These are phyloP conservation scores for Solanum dulcamara DNA, from an alignment of 257 asterid genomes.

Conservation along the genomic window DNA sequence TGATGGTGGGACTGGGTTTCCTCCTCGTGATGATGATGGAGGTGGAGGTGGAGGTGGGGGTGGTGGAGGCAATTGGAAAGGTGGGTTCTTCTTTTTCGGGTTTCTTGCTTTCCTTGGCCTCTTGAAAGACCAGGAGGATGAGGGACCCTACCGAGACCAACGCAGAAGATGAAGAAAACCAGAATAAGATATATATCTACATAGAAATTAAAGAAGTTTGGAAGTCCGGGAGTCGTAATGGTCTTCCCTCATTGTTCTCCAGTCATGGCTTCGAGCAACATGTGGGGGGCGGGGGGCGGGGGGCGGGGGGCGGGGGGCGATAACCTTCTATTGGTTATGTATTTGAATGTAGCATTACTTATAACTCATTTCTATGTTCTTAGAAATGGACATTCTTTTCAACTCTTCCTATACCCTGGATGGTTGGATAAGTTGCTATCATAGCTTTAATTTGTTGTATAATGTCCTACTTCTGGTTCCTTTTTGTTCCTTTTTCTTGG, in stretches of 20 bases:
- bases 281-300: no score
- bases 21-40: slow-evolving; percentile 79
- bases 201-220: not conserved
- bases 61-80: slow-evolving; percentile 74
- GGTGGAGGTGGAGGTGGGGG: slow-evolving; percentile 90
- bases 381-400: not conserved
- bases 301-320: not conserved
- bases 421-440: not conserved
- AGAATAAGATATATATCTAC: not conserved
- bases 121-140: slow-evolving; percentile 58
- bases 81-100: slow-evolving; percentile 83
- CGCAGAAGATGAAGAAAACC: slow-evolving; percentile 26
- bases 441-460: not conserved
- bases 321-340: not conserved
- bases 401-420: not conserved
- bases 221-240: not conserved
- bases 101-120: slow-evolving; percentile 66
- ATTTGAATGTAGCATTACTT: not conserved
- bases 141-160: slow-evolving; percentile 38
- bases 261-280: not conserved
- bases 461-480: not conserved
- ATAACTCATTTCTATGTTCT: not conserved
- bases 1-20: slow-evolving; percentile 83
- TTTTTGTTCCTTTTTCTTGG: not conserved
- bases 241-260: not conserved